phyloP scores from a whole-genome alignment of 805 yeast species.

The Candida broadrunensis region DNA sequence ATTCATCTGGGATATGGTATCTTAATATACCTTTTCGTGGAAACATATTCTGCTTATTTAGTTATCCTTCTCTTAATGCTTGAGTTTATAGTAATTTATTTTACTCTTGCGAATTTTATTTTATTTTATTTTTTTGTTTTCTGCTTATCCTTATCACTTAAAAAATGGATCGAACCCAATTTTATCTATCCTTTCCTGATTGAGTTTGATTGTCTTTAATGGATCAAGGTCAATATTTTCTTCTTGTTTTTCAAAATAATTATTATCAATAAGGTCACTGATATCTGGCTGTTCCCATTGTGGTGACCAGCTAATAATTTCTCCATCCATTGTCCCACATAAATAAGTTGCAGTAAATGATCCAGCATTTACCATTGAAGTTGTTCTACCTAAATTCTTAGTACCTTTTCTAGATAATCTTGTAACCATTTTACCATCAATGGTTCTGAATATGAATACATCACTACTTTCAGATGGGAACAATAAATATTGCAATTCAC shows the following conservation, averaged over 20 bases:
- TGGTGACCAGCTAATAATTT: conserved; percentile 54
- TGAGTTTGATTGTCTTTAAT: background rate
- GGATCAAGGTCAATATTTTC: conserved; percentile 2
- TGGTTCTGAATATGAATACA: conserved; percentile 52
- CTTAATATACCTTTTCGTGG: no score
- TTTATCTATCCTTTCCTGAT: background rate
- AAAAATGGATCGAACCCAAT: background rate
- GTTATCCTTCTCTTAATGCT: no score
- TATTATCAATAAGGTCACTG: conserved; percentile 1
- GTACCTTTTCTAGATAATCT: conserved; percentile 48
- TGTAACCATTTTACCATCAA: conserved; percentile 61
- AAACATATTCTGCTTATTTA: no score
- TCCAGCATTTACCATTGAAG: conserved; percentile 51
- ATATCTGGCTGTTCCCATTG: conserved; percentile 12
- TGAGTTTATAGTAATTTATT: no score
- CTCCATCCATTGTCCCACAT: conserved; percentile 69
- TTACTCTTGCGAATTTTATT: no score
- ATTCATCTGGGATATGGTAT: no score
- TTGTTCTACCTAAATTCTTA: conserved; percentile 41
- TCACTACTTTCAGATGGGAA: conserved; percentile 79
- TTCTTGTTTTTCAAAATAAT: conserved; percentile 1
- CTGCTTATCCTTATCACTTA: no score
- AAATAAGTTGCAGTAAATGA: conserved; percentile 44
- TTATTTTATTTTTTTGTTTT: no score
- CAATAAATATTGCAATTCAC: conserved; percentile 55